Percentiles rank a stretch among this genome's conserved stretches.
These are phyloP conservation scores for Botrytis sinoallii DNA, from an alignment of 2,329 filamentous ascomycete genomes.

Conservation along the genomic window DNA sequence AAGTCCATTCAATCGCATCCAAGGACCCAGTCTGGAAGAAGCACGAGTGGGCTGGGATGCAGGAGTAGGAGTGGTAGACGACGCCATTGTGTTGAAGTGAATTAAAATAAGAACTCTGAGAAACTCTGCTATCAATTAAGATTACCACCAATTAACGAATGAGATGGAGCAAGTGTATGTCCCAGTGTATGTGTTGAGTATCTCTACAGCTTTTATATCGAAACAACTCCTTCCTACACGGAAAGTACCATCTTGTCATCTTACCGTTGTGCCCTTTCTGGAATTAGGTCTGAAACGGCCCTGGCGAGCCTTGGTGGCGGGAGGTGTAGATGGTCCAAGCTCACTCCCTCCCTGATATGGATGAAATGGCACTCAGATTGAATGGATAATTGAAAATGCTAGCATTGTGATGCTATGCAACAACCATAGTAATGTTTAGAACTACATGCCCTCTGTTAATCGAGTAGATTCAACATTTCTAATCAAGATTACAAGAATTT, in stretches of 20 bases:
- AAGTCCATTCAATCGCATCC: conserved; percentile 55
- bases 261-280: background rate
- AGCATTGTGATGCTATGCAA: too few relatives aligned
- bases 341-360: background rate
- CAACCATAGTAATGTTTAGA: too few relatives aligned
- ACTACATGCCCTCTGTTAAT: background rate
- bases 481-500: background rate
- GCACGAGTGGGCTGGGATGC: conserved; percentile 22
- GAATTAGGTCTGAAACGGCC: background rate
- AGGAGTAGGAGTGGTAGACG: background rate
- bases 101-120: background rate
- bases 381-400: background rate
- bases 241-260: background rate
- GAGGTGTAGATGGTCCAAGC: conserved; percentile 5
- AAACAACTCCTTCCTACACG: background rate
- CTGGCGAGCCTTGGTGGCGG: background rate
- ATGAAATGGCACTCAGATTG: too few relatives aligned
- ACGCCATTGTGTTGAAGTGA: background rate
- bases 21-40: conserved; percentile 40
- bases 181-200: background rate
- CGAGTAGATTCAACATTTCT: background rate
- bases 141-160: background rate
- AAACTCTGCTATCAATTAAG: background rate
- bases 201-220: background rate
- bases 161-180: background rate